Evolutionary conservation across 1,284 basidiomycete genomes (phyloP).

Genomic region (Rhodotorula glutinis): DNA sequence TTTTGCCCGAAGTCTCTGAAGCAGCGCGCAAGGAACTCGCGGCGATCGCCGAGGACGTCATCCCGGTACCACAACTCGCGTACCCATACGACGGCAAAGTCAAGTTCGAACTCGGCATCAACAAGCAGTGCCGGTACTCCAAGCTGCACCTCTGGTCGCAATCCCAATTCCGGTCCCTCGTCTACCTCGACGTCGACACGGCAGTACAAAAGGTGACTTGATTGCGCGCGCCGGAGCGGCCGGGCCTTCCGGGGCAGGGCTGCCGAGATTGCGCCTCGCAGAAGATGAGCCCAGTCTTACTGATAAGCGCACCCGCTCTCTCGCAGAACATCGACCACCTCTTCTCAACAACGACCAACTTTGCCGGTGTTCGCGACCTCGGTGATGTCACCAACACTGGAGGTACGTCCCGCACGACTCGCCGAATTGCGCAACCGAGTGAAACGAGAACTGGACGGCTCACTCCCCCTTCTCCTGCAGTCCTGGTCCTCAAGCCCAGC

Average conservation of each 20-base stretch:
- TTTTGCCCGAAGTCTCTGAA: slow-evolving; percentile 1
- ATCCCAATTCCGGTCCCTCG: background rate
- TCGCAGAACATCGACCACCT: slow-evolving; percentile 9
- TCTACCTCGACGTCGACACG: slow-evolving; percentile 10
- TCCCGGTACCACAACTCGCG: slow-evolving; percentile 1
- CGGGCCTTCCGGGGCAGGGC: no score
- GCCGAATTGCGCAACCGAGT: background rate
- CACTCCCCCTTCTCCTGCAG: background rate
- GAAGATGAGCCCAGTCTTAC: no score
- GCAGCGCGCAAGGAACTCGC: background rate
- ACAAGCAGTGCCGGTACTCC: slow-evolving; percentile 10
- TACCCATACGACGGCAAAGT: slow-evolving; percentile 9
- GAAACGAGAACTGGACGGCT: background rate
- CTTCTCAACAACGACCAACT: slow-evolving; percentile 1
- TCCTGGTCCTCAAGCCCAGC: slow-evolving; percentile 4
- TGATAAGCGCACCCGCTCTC: background rate
- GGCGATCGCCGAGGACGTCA: slow-evolving; percentile 1
- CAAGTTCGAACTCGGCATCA: slow-evolving; percentile 11
- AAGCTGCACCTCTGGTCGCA: slow-evolving; percentile 10
- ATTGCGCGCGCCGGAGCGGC: background rate
- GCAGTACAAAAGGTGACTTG: background rate
- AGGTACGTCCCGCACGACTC: background rate
- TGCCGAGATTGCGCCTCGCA: no score
- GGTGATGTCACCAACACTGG: slow-evolving; percentile 8
- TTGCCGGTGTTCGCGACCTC: slow-evolving; percentile 3